These are phyloP conservation scores for Lachancea sp. DNA, from an alignment of 805 yeast species.

Conservation along the genomic window DNA sequence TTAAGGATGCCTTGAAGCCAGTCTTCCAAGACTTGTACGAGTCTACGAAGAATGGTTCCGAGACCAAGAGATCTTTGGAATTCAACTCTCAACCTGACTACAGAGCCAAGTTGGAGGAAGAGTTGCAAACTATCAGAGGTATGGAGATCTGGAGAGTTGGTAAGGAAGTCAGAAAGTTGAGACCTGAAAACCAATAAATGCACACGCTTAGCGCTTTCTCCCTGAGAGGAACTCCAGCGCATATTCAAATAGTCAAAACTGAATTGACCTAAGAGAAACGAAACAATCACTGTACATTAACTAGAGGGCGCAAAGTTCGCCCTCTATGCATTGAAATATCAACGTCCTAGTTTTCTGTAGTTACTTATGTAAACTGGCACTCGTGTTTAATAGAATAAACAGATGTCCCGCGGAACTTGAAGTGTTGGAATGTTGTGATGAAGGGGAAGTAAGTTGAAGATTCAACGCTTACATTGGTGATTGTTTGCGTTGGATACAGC, in stretches of 20 bases:
- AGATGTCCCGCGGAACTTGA: conserved; percentile 12
- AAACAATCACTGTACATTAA: conserved; percentile 9
- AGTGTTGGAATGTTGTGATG: neutral
- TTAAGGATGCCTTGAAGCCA: conserved; percentile 98
- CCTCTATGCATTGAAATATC: conserved; percentile 6
- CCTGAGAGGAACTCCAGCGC: no score
- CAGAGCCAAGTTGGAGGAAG: conserved; percentile 92
- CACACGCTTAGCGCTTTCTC: no score
- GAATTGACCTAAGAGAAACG: conserved; percentile 6
- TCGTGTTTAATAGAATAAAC: conserved; percentile 21
- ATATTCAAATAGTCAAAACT: conserved; percentile 8
- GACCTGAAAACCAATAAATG: conserved; percentile 93
- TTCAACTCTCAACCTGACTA: conserved; percentile 98
- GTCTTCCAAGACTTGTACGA: conserved; percentile 94
- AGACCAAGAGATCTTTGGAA: conserved; percentile 96
- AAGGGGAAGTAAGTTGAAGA: neutral
- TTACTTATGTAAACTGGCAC: conserved; percentile 9
- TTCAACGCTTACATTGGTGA: neutral
- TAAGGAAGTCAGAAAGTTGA: conserved; percentile 98
- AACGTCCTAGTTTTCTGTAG: conserved; percentile 8
- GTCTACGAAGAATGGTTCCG: conserved; percentile 91
- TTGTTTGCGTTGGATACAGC: no score
- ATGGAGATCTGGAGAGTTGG: conserved; percentile 99
- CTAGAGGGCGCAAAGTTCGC: conserved; percentile 2
- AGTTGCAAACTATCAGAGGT: conserved; percentile 85